Conservation (phyloP, 78 protist species). For the Dictyostelium purpureum region DNA sequence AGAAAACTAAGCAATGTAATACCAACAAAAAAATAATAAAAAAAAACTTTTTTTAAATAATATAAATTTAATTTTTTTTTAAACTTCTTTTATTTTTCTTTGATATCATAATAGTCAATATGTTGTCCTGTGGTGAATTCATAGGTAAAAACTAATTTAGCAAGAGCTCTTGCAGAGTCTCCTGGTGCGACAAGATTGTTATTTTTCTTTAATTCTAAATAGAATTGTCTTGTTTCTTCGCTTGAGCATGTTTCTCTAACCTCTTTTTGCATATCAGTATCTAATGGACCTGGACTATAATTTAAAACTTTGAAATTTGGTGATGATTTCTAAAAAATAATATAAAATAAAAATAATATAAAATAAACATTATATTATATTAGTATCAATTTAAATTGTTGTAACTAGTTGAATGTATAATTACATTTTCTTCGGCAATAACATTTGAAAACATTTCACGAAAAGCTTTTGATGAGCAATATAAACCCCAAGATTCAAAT, state of each 20-base stretch:
- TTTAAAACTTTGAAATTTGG: constrained; percentile 41
- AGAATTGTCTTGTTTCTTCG: background rate
- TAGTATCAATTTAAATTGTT: background rate
- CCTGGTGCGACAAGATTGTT: background rate
- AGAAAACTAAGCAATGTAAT: constrained; percentile 14
- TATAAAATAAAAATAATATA: background rate
- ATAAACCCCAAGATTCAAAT: constrained; percentile 22
- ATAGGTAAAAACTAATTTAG: background rate
- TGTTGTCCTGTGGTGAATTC: constrained; percentile 26
- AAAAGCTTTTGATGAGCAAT: constrained; percentile 35
- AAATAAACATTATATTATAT: background rate
- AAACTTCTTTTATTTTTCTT: background rate
- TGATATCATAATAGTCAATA: constrained; percentile 37
- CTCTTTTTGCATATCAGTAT: constrained; percentile 58
- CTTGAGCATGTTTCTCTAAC: constrained; percentile 9
- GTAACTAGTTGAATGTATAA: background rate
- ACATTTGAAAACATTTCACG: constrained; percentile 50
- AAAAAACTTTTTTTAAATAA: background rate
- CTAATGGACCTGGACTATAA: constrained; percentile 51
- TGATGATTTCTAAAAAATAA: background rate
- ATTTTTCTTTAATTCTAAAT: background rate
- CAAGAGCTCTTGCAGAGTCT: constrained; percentile 9
- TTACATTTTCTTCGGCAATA: constrained; percentile 35
- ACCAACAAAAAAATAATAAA: background rate
- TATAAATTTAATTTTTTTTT: background rate